Evolutionary conservation across 1,284 basidiomycete genomes (phyloP), one percentile per base, ranked within the genome.

Genomic region (Puccinia polysora): DNA sequence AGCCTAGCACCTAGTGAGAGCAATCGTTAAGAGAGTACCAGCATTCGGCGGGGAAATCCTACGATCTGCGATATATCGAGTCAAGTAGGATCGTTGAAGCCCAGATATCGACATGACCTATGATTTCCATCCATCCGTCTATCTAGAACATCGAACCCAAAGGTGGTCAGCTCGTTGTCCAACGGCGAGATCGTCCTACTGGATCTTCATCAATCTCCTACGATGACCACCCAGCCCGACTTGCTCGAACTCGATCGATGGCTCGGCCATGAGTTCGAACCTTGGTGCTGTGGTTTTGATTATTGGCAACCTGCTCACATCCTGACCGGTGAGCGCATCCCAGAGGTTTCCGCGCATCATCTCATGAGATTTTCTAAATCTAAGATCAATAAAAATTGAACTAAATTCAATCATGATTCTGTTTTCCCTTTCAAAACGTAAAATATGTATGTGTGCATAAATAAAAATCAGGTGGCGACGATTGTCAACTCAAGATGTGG

Each of bases 401-500:
- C 23, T 4, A 15, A 14, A 6, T 14, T 15, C 55, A 14, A 45
- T 14, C 63, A 43, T 64, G 55, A 50, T 50, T 32, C 25, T n/a
- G 7, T 1, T 18, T 20, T 10, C 12, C 58, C 12, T 5, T 34
- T 25, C 12, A n/a, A n/a, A n/a, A n/a, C n/a, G n/a, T n/a, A n/a
- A n/a, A n/a, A n/a, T n/a, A n/a, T n/a, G n/a, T n/a, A n/a, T n/a
- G n/a, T n/a, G n/a, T n/a, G n/a, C n/a, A n/a, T n/a, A n/a, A n/a
- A n/a, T n/a, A n/a, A n/a, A n/a, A n/a, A n/a, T 65, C 7, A 94
- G 93, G 95, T 4, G 95, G 96, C 0, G 96, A 99, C 78, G 96
- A 99, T 79, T 83, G 91, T 30, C 88, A 85, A 74, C 81, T 97
- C 76, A 95, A 93, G 80, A 86, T 85, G 8, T 99, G 96, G 96